These are phyloP conservation scores for Cystobasidium slooffiae DNA, from an alignment of 1,284 basidiomycete genomes.

Conservation along the genomic window DNA sequence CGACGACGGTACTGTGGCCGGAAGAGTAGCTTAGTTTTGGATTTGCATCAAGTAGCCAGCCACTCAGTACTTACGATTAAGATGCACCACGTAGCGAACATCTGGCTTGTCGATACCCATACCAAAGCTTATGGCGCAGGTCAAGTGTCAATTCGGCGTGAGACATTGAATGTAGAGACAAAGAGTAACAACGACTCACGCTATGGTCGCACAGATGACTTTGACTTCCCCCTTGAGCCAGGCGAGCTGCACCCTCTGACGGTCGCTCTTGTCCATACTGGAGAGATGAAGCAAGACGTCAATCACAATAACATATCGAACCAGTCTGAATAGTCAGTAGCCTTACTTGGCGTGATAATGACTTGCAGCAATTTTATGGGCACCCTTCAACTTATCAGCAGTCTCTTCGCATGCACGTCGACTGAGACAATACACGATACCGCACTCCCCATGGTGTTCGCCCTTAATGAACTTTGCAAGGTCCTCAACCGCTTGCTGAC, in stretches of 20 bases:
- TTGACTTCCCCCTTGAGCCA: slow-evolving; percentile 77
- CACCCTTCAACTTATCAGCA: slow-evolving; percentile 67
- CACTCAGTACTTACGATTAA: slow-evolving; percentile 54
- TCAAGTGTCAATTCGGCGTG: not conserved
- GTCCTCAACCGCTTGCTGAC: slow-evolving; percentile 63
- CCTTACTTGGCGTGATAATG: slow-evolving; percentile 78
- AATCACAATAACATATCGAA: not conserved
- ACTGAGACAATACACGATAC: slow-evolving; percentile 84
- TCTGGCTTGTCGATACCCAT: slow-evolving; percentile 96
- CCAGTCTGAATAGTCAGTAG: not conserved
- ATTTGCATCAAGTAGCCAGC: not conserved
- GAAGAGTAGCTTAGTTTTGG: not conserved
- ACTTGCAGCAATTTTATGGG: slow-evolving; percentile 67
- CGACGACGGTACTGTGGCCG: slow-evolving; percentile 64
- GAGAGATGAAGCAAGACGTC: not conserved
- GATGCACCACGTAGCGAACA: slow-evolving; percentile 78
- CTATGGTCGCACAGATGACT: slow-evolving; percentile 85
- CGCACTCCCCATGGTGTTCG: slow-evolving; percentile 68
- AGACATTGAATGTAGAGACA: slow-evolving; percentile 31
- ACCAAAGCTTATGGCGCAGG: slow-evolving; percentile 66
- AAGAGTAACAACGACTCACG: slow-evolving; percentile 54
- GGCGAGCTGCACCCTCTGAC: slow-evolving; percentile 67
- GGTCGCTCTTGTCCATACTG: slow-evolving; percentile 68
- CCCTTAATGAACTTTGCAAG: slow-evolving; percentile 74
- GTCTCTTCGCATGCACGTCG: slow-evolving; percentile 77